These are phyloP conservation scores for Pestalotiopsis sp. DNA, from an alignment of 2,329 filamentous ascomycete genomes.

Conservation along the genomic window DNA sequence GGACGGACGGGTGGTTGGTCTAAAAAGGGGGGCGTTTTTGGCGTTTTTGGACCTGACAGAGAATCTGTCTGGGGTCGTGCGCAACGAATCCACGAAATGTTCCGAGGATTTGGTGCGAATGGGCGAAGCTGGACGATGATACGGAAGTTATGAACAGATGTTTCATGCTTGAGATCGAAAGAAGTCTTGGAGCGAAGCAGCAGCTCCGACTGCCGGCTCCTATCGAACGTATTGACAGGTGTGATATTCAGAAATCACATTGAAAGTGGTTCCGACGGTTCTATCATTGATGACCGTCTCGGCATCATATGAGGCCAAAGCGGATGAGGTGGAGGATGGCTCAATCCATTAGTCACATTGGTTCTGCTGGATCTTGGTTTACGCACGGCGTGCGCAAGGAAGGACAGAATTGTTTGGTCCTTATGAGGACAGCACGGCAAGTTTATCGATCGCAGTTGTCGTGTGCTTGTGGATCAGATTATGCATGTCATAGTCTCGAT, in stretches of 20 bases:
- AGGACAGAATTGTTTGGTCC: background rate
- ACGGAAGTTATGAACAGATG: background rate
- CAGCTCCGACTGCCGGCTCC: background rate
- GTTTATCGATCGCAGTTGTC: background rate
- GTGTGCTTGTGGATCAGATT: background rate
- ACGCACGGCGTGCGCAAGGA: background rate
- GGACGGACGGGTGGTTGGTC: constrained; percentile 11
- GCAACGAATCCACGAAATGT: no score
- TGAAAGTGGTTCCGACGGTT: background rate
- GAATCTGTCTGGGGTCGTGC: background rate
- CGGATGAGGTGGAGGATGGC: background rate
- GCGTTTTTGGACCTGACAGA: constrained; percentile 8
- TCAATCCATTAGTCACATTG: background rate
- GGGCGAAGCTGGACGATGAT: background rate
- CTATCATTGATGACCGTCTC: background rate
- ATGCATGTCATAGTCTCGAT: no score
- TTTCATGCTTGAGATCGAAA: constrained; percentile 1
- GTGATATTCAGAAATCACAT: background rate
- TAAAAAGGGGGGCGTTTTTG: constrained; percentile 14
- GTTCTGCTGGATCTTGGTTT: background rate
- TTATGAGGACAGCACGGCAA: background rate
- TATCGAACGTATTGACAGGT: background rate
- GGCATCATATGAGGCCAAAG: background rate
- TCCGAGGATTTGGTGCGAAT: background rate
- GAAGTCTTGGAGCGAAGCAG: background rate